phyloP scores from a whole-genome alignment of 768 basidiomycete species.

The Scleroderma bovista region DNA sequence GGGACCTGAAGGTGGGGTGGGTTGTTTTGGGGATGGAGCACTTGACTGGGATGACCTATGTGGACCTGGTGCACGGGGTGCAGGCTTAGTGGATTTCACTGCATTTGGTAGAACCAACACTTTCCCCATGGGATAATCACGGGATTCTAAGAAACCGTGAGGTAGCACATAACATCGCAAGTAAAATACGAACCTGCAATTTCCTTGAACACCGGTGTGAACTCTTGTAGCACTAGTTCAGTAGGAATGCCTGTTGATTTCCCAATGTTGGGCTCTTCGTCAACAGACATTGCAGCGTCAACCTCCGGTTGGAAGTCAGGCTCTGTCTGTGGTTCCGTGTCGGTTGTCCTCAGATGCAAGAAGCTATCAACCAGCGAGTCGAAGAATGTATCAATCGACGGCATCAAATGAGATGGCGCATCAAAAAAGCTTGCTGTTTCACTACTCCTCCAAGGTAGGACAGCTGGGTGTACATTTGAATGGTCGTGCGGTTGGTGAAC shows the following conservation, averaged over 20 bases:
- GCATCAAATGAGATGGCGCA: conserved; percentile 70
- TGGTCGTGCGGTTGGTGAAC: conserved; percentile 13
- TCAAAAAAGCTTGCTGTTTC: conserved; percentile 50
- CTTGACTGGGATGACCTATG: conserved; percentile 18
- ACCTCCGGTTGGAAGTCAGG: conserved; percentile 26
- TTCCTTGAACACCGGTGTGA: conserved; percentile 59
- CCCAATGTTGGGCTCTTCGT: conserved; percentile 20
- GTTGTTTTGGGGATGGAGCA: conserved; percentile 9
- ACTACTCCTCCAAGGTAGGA: conserved; percentile 34
- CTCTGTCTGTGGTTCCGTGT: conserved; percentile 13
- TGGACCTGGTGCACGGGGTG: conserved; percentile 8
- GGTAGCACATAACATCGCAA: neutral
- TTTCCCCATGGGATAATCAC: conserved; percentile 20
- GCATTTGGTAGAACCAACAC: conserved; percentile 5
- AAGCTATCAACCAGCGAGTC: conserved; percentile 53
- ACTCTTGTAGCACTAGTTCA: conserved; percentile 50
- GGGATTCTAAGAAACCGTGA: conserved; percentile 12
- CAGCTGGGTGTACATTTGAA: conserved; percentile 7
- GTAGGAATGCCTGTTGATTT: conserved; percentile 34
- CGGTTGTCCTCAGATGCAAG: conserved; percentile 27
- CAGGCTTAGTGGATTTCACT: conserved; percentile 7
- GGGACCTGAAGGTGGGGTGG: conserved; percentile 8
- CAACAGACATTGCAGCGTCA: conserved; percentile 43
- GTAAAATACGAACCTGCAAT: conserved; percentile 35
- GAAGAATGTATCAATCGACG: conserved; percentile 68